Conservation (phyloP, 2,329 filamentous ascomycete genomes). For the Fusarium robinianum region DNA sequence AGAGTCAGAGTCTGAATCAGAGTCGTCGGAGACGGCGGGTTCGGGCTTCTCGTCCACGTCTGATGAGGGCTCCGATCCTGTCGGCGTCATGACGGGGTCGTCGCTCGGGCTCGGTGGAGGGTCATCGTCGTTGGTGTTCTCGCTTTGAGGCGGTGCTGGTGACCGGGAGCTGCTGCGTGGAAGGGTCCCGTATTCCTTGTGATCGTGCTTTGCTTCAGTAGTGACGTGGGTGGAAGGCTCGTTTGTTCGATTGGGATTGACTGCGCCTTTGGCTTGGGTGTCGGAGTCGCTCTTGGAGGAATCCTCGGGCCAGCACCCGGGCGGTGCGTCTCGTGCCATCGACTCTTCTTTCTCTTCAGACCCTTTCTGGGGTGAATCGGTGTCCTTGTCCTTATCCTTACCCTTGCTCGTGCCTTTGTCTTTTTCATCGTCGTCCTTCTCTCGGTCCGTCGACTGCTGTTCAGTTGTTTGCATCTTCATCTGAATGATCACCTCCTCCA, state of each 20-base stretch:
- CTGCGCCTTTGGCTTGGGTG: slow-evolving; percentile 5
- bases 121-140: not conserved
- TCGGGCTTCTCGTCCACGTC: slow-evolving; percentile 19
- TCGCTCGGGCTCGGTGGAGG: slow-evolving; percentile 6
- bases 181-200: not conserved
- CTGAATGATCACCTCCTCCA: slow-evolving; percentile 33
- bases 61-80: slow-evolving; percentile 16
- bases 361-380: too few species aligned
- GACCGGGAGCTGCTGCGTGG: not conserved
- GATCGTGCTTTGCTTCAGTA: not conserved
- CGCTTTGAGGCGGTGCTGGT: slow-evolving; percentile 5
- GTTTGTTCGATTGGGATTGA: slow-evolving; percentile 4
- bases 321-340: too few species aligned
- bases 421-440: slow-evolving; percentile 1
- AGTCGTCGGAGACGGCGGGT: slow-evolving; percentile 17
- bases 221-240: not conserved
- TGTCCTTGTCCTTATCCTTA: slow-evolving; percentile 9
- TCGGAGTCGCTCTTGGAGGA: slow-evolving; percentile 27
- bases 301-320: slow-evolving; percentile 30
- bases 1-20: slow-evolving; percentile 30
- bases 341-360: too few species aligned
- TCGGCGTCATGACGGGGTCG: slow-evolving; percentile 7
- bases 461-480: slow-evolving; percentile 30
- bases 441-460: slow-evolving; percentile 7
- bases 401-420: slow-evolving; percentile 6